phyloP scores from a whole-genome alignment of 2,329 filamentous ascomycete genomes.

The Phialemonium atrogriseum region DNA sequence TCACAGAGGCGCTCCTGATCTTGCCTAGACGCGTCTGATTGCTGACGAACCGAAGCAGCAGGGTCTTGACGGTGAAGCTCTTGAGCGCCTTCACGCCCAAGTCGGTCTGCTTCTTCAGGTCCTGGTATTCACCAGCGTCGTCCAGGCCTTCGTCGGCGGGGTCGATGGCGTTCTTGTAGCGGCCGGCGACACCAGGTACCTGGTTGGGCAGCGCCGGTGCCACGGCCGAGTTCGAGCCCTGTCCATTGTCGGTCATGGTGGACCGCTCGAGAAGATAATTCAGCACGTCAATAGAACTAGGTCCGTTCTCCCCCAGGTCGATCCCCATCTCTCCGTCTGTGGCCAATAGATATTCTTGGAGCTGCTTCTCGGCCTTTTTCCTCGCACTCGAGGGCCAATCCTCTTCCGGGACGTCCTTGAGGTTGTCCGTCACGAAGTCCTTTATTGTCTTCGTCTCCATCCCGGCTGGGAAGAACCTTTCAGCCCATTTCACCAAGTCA shows the following conservation, averaged over 20 bases:
- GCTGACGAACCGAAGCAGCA: constrained; percentile 66
- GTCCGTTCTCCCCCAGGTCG: constrained; percentile 16
- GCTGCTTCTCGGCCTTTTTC: constrained; percentile 15
- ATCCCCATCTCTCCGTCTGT: constrained; percentile 9
- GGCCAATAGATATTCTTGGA: constrained; percentile 15
- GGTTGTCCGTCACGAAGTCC: constrained; percentile 21
- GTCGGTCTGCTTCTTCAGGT: constrained; percentile 47
- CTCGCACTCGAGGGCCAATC: constrained; percentile 17
- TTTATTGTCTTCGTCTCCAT: constrained; percentile 24
- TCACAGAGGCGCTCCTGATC: constrained; percentile 65
- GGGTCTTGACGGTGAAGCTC: constrained; percentile 56
- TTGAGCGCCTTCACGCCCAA: constrained; percentile 44
- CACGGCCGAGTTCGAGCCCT: constrained; percentile 31
- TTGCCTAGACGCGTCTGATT: constrained; percentile 98
- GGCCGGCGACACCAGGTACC: constrained; percentile 42
- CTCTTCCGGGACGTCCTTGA: constrained; percentile 14
- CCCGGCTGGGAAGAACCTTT: constrained; percentile 14
- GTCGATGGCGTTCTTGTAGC: constrained; percentile 40
- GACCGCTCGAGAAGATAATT: constrained; percentile 26
- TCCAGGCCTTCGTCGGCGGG: constrained; percentile 42
- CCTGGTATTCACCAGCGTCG: constrained; percentile 39
- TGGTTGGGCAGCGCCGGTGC: constrained; percentile 42
- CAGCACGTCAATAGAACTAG: constrained; percentile 20
- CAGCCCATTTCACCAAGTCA: constrained; percentile 44
- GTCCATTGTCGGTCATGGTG: constrained; percentile 23